Evolutionary conservation across 805 yeast species (phyloP).

Genomic region (Zygosaccharomyces siamensis): DNA sequence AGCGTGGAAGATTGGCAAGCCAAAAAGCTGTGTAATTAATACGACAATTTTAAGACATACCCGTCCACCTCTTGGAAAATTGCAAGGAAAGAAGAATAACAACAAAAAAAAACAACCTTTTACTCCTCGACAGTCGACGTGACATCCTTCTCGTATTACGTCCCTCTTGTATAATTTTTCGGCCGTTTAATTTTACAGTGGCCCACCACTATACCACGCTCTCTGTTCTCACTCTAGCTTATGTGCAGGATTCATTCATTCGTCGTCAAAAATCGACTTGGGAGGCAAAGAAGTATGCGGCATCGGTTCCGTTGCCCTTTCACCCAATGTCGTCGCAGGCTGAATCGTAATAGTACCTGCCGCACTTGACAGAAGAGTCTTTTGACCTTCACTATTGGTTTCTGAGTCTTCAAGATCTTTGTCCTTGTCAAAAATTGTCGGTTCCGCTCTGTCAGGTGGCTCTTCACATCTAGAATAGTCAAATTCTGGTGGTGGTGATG

Average conservation of each 20-base stretch:
- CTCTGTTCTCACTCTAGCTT: neutral
- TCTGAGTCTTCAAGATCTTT: neutral
- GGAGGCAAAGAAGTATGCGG: slow-evolving; percentile 37
- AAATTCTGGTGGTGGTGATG: slow-evolving; percentile 41
- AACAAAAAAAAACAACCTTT: too few species aligned
- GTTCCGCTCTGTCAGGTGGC: slow-evolving; percentile 23
- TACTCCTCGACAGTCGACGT: too few species aligned
- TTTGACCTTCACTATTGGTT: slow-evolving; percentile 6
- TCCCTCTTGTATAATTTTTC: too few species aligned
- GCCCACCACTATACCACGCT: neutral
- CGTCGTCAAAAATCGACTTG: slow-evolving; percentile 36
- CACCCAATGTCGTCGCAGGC: slow-evolving; percentile 10
- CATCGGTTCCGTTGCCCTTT: slow-evolving; percentile 12
- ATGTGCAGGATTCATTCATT: slow-evolving; percentile 12
- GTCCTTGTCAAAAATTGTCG: neutral
- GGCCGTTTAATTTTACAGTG: neutral
- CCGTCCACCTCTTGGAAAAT: too few species aligned
- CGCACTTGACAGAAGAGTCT: slow-evolving; percentile 17
- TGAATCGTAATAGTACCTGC: slow-evolving; percentile 23
- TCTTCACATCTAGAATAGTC: slow-evolving; percentile 38
- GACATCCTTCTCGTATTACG: too few species aligned
- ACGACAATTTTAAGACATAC: too few species aligned
- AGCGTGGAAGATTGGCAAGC: too few species aligned
- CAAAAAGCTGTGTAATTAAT: too few species aligned
- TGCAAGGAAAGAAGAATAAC: too few species aligned